Evolutionary conservation across 495 filamentous ascomycete genomes (phyloP), one percentile per base, ranked within the genome.

Genomic region (Aspergillus bertholletiae): DNA sequence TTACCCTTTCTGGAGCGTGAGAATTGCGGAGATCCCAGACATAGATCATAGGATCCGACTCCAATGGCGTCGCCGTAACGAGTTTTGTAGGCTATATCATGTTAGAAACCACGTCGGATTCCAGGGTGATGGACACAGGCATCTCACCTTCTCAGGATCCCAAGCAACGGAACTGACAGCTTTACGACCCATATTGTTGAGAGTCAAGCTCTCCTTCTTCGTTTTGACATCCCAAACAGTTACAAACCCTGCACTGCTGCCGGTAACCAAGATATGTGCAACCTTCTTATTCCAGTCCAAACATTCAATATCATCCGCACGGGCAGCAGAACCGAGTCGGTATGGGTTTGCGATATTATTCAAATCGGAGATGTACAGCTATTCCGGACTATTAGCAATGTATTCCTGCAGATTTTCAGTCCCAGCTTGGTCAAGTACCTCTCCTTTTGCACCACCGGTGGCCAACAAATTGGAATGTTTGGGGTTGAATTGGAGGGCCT

Each of bases 211-310:
- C 60, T 96, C 92, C 73, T 93, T 96, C 81, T 95, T 97, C 0
- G 87, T 88, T 77, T 96, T 96, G 40, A 97, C 83, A 77, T 99
- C 94, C 94, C 94, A 99, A 3, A 99, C 92, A 11, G 94, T 97
- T 24, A 97, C 92, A 63, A 96, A 96, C 11, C 94, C 94, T 18
- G 91, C 94, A 59, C 84, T 91, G 65, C 93, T 92, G 58, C 94
- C 94, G 12, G 94, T 96, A 24, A 91, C 95, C 55, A 97, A 72
- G 63, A 99, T 99, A 70, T 99, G 92, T 20, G 92, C 79, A 35
- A 97, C 92, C 76, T 96, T 97, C 63, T 92, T 92, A 74, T 99
- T 99, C 94, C 94, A 99, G 59, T 96, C 93, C 62, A 97, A 75
- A 54, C 90, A 92, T 57, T 97, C 92, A 57, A 97, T 87, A 62